These are phyloP conservation scores for Willaertia magna DNA, from an alignment of 208 protist genomes.

Conservation along the genomic window DNA sequence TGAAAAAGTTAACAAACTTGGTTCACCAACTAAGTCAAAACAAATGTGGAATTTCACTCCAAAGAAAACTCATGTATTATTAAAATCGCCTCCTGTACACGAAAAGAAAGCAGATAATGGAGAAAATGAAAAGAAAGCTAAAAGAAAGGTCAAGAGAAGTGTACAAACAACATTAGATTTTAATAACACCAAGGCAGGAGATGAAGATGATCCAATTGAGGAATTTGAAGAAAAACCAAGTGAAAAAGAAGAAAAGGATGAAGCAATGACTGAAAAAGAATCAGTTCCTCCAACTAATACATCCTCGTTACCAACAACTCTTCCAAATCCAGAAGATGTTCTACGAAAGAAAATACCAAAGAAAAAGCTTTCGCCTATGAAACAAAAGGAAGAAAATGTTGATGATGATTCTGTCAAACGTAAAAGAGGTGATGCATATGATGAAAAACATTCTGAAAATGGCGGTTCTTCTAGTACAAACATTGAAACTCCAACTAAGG, in stretches of 20 bases:
- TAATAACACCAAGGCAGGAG: background rate
- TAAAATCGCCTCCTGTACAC: background rate
- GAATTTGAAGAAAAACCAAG: background rate
- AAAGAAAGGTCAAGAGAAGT: background rate
- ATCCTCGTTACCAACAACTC: background rate
- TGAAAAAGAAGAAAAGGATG: background rate
- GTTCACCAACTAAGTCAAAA: background rate
- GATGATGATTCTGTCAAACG: background rate
- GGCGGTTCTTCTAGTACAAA: no score
- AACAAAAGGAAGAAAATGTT: background rate
- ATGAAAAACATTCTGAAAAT: background rate
- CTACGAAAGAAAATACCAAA: background rate
- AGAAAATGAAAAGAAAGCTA: background rate
- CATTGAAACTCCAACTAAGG: background rate
- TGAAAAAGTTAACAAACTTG: background rate
- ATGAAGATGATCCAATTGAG: background rate
- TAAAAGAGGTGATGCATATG: background rate
- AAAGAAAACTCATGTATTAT: background rate
- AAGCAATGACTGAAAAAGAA: background rate
- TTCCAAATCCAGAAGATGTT: background rate
- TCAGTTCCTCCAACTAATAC: background rate
- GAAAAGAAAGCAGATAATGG: background rate
- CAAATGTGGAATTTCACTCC: background rate
- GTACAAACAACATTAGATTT: background rate
- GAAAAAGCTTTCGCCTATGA: background rate